These are phyloP conservation scores for Eutrema salsugineum DNA, from an alignment of 441 rosid genomes.

Conservation along the genomic window DNA sequence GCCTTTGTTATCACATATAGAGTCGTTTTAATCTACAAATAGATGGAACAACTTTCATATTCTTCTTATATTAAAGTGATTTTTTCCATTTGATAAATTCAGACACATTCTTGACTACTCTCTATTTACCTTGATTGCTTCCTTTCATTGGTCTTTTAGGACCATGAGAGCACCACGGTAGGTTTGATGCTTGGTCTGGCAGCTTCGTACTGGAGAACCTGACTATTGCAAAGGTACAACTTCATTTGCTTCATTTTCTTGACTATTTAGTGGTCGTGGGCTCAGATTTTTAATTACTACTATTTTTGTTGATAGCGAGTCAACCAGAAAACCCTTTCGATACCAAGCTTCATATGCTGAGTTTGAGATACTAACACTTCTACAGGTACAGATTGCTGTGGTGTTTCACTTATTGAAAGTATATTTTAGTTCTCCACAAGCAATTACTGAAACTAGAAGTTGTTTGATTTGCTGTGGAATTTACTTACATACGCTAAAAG, in stretches of 20 bases:
- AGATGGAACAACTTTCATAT: background rate
- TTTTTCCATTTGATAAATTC: background rate
- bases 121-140: slow-evolving; percentile 5
- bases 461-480: background rate
- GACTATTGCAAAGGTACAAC: slow-evolving; percentile 79
- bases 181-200: slow-evolving; percentile 99
- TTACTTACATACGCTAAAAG: slow-evolving; percentile 7
- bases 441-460: background rate
- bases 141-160: slow-evolving; percentile 43
- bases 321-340: slow-evolving; percentile 23
- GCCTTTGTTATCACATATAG: background rate
- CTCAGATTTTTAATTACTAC: background rate
- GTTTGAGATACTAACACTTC: slow-evolving; percentile 85
- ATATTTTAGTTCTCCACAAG: background rate
- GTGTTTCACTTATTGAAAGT: background rate
- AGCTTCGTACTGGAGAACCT: slow-evolving; percentile 92
- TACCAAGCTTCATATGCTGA: slow-evolving; percentile 87
- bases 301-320: slow-evolving; percentile 7
- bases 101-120: background rate
- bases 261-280: background rate
- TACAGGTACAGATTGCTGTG: slow-evolving; percentile 60
- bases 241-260: slow-evolving; percentile 9
- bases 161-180: slow-evolving; percentile 91
- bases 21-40: background rate
- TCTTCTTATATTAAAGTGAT: background rate